Percentiles rank a stretch among this genome's conserved stretches.
Evolutionary conservation across 2,329 filamentous ascomycete genomes (phyloP).

Genomic region (Colletotrichum eleusines): DNA sequence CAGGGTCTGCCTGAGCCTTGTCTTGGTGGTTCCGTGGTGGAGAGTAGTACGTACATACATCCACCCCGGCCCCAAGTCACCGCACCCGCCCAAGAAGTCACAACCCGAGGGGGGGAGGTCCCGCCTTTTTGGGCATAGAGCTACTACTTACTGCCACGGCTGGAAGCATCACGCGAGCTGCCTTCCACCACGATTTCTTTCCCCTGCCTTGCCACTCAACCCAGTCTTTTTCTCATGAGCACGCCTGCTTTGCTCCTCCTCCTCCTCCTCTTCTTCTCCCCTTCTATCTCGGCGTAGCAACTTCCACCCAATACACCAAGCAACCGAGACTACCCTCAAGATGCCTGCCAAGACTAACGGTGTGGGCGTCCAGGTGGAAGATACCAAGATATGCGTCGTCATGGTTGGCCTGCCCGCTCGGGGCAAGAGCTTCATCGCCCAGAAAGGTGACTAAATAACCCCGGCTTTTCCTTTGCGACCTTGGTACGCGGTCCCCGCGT

Average conservation of each 20-base stretch:
- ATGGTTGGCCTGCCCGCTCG: slow-evolving; percentile 97
- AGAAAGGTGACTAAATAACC: slow-evolving; percentile 77
- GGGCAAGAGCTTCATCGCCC: slow-evolving; percentile 97
- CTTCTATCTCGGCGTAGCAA: slow-evolving; percentile 30
- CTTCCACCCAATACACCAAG: slow-evolving; percentile 20
- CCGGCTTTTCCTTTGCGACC: not conserved
- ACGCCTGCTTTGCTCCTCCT: not conserved
- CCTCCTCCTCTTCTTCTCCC: no score
- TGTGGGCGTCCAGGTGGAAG: slow-evolving; percentile 87
- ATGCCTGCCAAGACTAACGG: slow-evolving; percentile 71
- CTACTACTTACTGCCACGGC: slow-evolving; percentile 16
- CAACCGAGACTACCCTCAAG: slow-evolving; percentile 38
- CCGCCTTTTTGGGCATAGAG: slow-evolving; percentile 37
- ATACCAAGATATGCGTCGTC: slow-evolving; percentile 96
- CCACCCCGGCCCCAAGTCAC: slow-evolving; percentile 34
- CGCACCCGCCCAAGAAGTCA: slow-evolving; percentile 38
- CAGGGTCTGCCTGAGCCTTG: not conserved
- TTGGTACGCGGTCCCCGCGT: not conserved
- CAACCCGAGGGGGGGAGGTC: slow-evolving; percentile 21
- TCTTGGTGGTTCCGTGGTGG: slow-evolving; percentile 16
- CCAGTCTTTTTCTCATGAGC: slow-evolving; percentile 25
- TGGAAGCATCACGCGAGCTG: slow-evolving; percentile 41
- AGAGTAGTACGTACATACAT: slow-evolving; percentile 9
- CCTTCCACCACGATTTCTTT: slow-evolving; percentile 20
- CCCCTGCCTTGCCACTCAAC: slow-evolving; percentile 20